Evolutionary conservation across 2,329 filamentous ascomycete species (phyloP).

Genomic region (Rhytidhysteron rufulum): DNA sequence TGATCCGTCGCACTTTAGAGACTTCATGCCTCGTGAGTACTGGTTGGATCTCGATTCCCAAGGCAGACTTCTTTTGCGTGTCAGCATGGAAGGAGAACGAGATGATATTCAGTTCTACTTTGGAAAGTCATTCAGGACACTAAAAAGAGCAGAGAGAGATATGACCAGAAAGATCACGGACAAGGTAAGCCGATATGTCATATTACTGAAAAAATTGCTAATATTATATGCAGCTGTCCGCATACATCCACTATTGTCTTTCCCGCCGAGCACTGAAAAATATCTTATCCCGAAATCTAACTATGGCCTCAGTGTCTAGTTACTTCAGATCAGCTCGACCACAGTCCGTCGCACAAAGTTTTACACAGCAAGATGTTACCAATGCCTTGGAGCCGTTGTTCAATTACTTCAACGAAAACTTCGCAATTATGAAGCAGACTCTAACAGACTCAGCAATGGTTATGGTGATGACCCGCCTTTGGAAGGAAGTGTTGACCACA

Average conservation of each 20-base stretch:
- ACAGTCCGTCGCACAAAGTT: conserved; percentile 48
- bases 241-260: conserved; percentile 86
- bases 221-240: conserved; percentile 62
- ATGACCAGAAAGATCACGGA: conserved; percentile 98
- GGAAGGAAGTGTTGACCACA: conserved; percentile 94
- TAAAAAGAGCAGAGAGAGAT: conserved; percentile 93
- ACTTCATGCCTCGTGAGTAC: conserved; percentile 92
- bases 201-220: conserved; percentile 5
- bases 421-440: conserved; percentile 97
- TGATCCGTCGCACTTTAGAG: conserved; percentile 95
- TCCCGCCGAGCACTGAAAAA: conserved; percentile 75
- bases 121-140: conserved; percentile 89
- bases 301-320: conserved; percentile 69
- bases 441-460: conserved; percentile 95
- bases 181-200: conserved; percentile 60
- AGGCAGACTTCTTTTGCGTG: conserved; percentile 79
- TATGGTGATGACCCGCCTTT: conserved; percentile 94
- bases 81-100: conserved; percentile 97
- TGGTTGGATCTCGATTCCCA: conserved; percentile 98
- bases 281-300: conserved; percentile 69
- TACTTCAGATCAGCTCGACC: conserved; percentile 56
- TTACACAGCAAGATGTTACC: conserved; percentile 71
- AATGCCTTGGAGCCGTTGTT: conserved; percentile 81
- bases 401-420: conserved; percentile 96
- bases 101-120: conserved; percentile 99